A percentile compares a stretch with the other conserved stretches of the same genome.
phyloP scores from a whole-genome alignment of 108 stramenopile genomes.

The Nitzschia sp. region DNA sequence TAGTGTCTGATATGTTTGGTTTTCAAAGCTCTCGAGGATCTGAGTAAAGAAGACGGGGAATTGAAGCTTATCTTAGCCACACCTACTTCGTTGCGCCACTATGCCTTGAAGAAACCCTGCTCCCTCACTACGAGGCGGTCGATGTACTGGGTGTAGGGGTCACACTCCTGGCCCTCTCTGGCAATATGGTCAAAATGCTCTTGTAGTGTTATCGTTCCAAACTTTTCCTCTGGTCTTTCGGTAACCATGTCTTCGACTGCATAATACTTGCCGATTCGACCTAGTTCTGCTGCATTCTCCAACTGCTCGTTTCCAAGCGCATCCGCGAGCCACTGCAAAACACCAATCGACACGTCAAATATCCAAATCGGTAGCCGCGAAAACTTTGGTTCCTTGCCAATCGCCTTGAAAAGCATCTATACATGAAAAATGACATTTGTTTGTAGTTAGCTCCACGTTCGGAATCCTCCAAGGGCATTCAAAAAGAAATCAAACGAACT shows the following conservation, averaged over 20 bases:
- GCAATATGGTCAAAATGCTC: conserved; percentile 95
- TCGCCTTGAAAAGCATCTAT: conserved; percentile 75
- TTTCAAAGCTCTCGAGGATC: no score
- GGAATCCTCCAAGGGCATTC: no score
- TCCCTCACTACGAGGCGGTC: no score
- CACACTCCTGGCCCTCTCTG: conserved; percentile 95
- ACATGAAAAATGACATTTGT: not conserved
- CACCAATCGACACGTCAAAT: conserved; percentile 91
- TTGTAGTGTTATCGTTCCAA: conserved; percentile 90
- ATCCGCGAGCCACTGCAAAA: conserved; percentile 81
- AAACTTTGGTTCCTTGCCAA: conserved; percentile 87
- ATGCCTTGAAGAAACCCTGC: no score
- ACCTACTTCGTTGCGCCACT: no score
- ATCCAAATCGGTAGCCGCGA: conserved; percentile 85
- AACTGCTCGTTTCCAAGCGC: conserved; percentile 66
- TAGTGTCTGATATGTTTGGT: no score
- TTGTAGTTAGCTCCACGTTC: not conserved
- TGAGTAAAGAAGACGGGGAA: no score
- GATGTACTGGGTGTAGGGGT: conserved; percentile 97
- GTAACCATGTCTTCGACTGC: conserved; percentile 98
- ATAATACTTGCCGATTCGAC: conserved; percentile 95
- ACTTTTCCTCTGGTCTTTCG: conserved; percentile 87
- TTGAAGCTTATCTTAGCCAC: no score
- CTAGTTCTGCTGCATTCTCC: conserved; percentile 92
- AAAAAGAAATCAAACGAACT: no score